These are phyloP conservation scores for Linnemannia schmuckeri DNA, from an alignment of 192 early-diverging fungal genomes.

Conservation along the genomic window DNA sequence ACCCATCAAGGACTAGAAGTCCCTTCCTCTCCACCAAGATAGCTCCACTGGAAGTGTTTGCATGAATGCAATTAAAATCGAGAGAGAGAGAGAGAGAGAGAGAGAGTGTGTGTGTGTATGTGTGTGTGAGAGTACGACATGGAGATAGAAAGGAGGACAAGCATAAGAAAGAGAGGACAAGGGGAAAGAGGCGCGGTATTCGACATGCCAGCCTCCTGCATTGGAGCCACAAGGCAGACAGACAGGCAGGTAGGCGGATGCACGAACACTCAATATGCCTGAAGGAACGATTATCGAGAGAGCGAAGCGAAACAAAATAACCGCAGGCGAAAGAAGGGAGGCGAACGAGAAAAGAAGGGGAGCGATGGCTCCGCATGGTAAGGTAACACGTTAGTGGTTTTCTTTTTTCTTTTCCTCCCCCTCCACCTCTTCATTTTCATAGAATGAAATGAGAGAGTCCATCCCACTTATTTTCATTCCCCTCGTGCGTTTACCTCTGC, in stretches of 20 bases:
- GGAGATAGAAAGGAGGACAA: neutral
- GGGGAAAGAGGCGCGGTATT: neutral
- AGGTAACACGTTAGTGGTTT: neutral
- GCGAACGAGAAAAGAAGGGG: neutral
- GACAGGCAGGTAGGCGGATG: neutral
- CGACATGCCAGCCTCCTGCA: constrained; percentile 4
- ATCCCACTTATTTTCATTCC: neutral
- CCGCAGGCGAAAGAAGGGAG: neutral
- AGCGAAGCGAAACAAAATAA: neutral
- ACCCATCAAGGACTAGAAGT: neutral
- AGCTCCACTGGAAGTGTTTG: neutral
- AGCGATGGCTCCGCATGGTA: neutral
- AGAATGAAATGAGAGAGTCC: neutral
- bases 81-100: neutral
- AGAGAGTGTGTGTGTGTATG: no score
- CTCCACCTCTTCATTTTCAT: neutral
- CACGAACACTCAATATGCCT: neutral
- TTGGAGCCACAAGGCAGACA: neutral
- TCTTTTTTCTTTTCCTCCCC: neutral
- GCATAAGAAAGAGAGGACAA: neutral
- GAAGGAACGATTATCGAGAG: constrained; percentile 1
- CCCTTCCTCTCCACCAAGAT: neutral
- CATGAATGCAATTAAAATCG: neutral
- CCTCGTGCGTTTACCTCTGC: neutral
- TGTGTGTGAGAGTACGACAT: no score